Base-by-base conservation (phyloP, 2,329 filamentous ascomycete genomes). In the Verticillium nonalfalfae region DNA sequence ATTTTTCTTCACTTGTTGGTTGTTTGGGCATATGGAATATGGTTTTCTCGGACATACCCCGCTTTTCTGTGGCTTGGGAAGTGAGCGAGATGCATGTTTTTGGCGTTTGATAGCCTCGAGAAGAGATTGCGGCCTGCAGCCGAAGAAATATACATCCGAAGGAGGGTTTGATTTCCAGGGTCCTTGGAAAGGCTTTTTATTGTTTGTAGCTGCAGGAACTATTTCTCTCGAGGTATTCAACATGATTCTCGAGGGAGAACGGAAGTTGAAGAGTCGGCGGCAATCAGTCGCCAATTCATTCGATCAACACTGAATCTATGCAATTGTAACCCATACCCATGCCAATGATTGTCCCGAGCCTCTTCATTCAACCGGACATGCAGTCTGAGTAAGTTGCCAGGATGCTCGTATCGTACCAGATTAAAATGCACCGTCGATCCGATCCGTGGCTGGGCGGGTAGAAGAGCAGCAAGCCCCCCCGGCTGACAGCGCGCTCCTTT, bases 21-120 rank as follows among this genome's bases (percentile, higher is more conserved):
- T n/a, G 45, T 52, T 52, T 13, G 11, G 45, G 45, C 45, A 52
- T 21, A 52, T 13, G 45, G 45, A 18, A 52, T 52, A n/a, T 52
- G 45, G 45, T 52, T 52, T 52, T 52, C 7, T 33, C 36, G 39
- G 57, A 59, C 57, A 59, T 36, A 52, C 40, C 58, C 58, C 58
- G 26, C 40, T 52, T 54, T 35, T 54, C n/a, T 11, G n/a, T 52
- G 21, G 45, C 45, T 52, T 7, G 7, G 21, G 45, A 18, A 52
- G 45, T 21, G 18, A 52, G 45, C 18, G 21, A 52, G 45, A 26
- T 52, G 45, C 45, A 52, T 52, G 45, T 21, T 26, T 18, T n/a
- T 52, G 45, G 45, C 45, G 45, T 26, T 52, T 21, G 45, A 52
- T 52, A 21, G 45, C 45, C 45, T 26, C 11, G 15, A 10, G 18